A percentile compares a stretch with the other conserved stretches of the same genome.
phyloP scores from a whole-genome alignment of 768 basidiomycete genomes.

The Termitomyces sp. region DNA sequence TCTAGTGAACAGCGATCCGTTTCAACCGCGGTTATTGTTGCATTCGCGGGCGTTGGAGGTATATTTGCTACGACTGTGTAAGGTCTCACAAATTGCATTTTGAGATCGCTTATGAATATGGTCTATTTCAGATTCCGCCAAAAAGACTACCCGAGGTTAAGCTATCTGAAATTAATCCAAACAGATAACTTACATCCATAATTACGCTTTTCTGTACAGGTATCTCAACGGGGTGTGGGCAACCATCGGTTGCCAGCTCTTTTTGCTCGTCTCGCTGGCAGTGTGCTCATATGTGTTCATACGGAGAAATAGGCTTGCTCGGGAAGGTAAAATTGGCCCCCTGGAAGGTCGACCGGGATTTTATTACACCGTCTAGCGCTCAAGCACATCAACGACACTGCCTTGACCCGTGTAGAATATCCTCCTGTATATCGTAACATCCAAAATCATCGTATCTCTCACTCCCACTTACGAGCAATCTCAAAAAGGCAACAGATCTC shows the following conservation, averaged over 20 bases:
- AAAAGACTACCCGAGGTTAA: slow-evolving; percentile 29
- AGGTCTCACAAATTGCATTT: background rate
- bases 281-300: slow-evolving; percentile 25
- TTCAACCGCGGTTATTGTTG: slow-evolving; percentile 31
- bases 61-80: slow-evolving; percentile 35
- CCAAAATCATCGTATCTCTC: no score
- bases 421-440: background rate
- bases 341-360: slow-evolving; percentile 36
- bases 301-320: slow-evolving; percentile 25
- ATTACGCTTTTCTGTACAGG: no score
- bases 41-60: slow-evolving; percentile 34
- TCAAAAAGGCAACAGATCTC: no score
- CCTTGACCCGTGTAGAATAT: background rate
- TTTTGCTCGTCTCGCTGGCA: slow-evolving; percentile 26
- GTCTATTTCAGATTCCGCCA: slow-evolving; percentile 20
- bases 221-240: slow-evolving; percentile 31
- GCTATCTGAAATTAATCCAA: background rate
- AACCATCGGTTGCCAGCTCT: slow-evolving; percentile 31
- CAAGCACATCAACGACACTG: background rate
- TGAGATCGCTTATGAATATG: background rate
- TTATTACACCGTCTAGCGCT: slow-evolving; percentile 32
- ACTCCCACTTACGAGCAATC: background rate
- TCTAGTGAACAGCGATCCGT: slow-evolving; percentile 26
- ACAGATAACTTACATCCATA: background rate
- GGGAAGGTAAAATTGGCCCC: slow-evolving; percentile 26